These are phyloP conservation scores for Penicillium cosmopolitanum DNA, from an alignment of 495 filamentous ascomycete species.

Conservation along the genomic window DNA sequence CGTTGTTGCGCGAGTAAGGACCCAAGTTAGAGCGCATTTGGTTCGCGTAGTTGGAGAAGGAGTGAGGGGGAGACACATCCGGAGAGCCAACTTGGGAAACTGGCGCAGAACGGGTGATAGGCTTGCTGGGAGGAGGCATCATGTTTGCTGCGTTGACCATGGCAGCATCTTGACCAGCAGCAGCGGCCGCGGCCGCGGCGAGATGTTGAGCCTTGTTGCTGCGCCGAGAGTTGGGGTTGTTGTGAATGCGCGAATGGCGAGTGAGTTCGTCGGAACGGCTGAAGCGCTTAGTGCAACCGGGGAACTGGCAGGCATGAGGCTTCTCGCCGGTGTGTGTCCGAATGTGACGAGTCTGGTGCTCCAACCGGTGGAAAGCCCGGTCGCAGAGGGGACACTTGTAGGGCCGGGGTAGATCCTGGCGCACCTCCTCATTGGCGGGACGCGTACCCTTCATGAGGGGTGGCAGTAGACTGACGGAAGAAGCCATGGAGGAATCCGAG, in stretches of 20 bases:
- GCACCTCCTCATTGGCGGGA: slow-evolving; percentile 58
- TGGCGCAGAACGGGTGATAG: slow-evolving; percentile 82
- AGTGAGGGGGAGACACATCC: slow-evolving; percentile 94
- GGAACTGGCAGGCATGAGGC: slow-evolving; percentile 92
- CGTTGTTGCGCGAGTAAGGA: slow-evolving; percentile 63
- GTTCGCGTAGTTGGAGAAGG: slow-evolving; percentile 75
- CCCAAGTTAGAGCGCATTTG: slow-evolving; percentile 64
- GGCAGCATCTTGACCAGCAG: slow-evolving; percentile 51
- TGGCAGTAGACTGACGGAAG: slow-evolving; percentile 69
- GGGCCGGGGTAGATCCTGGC: slow-evolving; percentile 86
- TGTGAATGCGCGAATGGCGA: slow-evolving; percentile 96
- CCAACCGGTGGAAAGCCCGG: slow-evolving; percentile 97
- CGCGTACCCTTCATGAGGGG: slow-evolving; percentile 67
- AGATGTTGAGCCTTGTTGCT: slow-evolving; percentile 84
- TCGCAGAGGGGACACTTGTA: slow-evolving; percentile 99
- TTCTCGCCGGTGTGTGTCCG: slow-evolving; percentile 98
- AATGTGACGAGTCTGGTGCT: slow-evolving; percentile 98
- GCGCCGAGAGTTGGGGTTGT: slow-evolving; percentile 94
- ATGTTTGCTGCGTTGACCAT: slow-evolving; percentile 56
- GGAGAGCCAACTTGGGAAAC: slow-evolving; percentile 87
- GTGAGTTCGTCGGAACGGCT: slow-evolving; percentile 96
- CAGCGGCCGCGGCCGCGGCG: slow-evolving; percentile 58
- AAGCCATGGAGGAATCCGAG: slow-evolving; percentile 63
- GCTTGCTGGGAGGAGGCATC: slow-evolving; percentile 78
- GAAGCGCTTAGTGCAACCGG: slow-evolving; percentile 96